Base-by-base conservation (phyloP, 768 basidiomycete genomes). In the Lanmaoa rubissima region DNA sequence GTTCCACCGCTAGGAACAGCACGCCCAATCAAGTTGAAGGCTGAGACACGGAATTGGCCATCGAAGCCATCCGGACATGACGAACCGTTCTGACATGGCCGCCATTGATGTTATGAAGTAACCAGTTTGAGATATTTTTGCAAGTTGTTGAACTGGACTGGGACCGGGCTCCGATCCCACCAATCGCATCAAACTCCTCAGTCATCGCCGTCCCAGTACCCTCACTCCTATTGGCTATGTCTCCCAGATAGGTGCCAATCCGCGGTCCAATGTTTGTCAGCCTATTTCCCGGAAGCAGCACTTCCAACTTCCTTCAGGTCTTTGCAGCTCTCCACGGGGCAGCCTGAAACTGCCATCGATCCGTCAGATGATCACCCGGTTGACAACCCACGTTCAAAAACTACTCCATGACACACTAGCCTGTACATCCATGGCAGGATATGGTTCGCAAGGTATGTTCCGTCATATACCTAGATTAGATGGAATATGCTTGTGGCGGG, bases 1-100 rank as follows among this genome's bases (percentile, higher is more conserved):
- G 38, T 43, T 53, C 60, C 60, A 51, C 46, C 36, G 58, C 38
- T 35, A 43, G 31, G 44, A 26, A 52, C 43, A 43, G 14, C 24
- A 43, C 14, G 21, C 8, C 8, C 24, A 24, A 17, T 26, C 21
- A n/a, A n/a, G n/a, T 16, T 5, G 28, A 12, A n/a, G 5, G 28
- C 44, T 12, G 44, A 46, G 11, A 31, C 16, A 31, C 28, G 10
- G 16, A n/a, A 11, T 24, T 2, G 28, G 45, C 12, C 17, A 9
- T 39, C 17, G 9, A 39, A 39, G 38, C 17, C 7, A 39, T 19
- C n/a, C n/a, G 17, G n/a, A 17, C n/a, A 13, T 4, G 10, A 45
- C 26, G 9, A 24, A 24, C 21, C 21, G 24, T 28, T n/a, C 28
- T 11, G 44, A 12, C 31, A 24, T 43, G 54, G 50, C 54, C 51